A percentile compares a stretch with the other conserved stretches of the same genome.
These are phyloP conservation scores for Bondarzewia mesenterica DNA, from an alignment of 1,284 basidiomycete species.

Conservation along the genomic window DNA sequence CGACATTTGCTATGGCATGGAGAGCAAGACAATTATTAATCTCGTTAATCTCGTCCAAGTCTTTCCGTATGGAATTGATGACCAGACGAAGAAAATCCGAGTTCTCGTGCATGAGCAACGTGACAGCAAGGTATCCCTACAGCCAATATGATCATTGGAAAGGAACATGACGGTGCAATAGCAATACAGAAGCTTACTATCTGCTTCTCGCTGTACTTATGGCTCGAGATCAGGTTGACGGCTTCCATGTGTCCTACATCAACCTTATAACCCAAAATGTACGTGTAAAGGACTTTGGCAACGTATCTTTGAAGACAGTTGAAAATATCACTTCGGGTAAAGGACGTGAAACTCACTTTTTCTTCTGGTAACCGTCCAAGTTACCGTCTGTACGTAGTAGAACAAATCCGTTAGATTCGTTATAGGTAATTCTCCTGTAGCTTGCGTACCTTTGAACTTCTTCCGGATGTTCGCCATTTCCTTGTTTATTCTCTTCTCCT, in stretches of 20 bases:
- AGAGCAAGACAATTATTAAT: constrained; percentile 94
- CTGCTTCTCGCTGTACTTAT: constrained; percentile 98
- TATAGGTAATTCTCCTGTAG: not conserved
- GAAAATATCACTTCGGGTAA: constrained; percentile 10
- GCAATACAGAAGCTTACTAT: constrained; percentile 59
- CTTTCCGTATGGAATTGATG: constrained; percentile 97
- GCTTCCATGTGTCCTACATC: constrained; percentile 99
- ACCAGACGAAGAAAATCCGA: constrained; percentile 93
- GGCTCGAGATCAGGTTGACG: constrained; percentile 92
- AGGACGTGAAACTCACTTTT: constrained; percentile 62
- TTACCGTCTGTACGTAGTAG: constrained; percentile 81
- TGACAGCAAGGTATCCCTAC: constrained; percentile 95
- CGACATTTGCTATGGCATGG: constrained; percentile 97
- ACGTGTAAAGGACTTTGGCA: constrained; percentile 97
- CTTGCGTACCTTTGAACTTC: constrained; percentile 84
- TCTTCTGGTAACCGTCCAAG: constrained; percentile 97
- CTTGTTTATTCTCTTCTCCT: constrained; percentile 98
- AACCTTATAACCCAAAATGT: constrained; percentile 97
- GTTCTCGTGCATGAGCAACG: constrained; percentile 96
- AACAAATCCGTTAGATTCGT: constrained; percentile 5
- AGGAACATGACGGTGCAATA: constrained; percentile 4
- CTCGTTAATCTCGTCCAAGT: constrained; percentile 92
- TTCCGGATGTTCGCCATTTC: constrained; percentile 99
- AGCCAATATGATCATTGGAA: not conserved
- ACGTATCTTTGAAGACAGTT: constrained; percentile 56